Evolutionary conservation across 1,284 basidiomycete genomes (phyloP).

Genomic region (Papiliotrema laurentii): DNA sequence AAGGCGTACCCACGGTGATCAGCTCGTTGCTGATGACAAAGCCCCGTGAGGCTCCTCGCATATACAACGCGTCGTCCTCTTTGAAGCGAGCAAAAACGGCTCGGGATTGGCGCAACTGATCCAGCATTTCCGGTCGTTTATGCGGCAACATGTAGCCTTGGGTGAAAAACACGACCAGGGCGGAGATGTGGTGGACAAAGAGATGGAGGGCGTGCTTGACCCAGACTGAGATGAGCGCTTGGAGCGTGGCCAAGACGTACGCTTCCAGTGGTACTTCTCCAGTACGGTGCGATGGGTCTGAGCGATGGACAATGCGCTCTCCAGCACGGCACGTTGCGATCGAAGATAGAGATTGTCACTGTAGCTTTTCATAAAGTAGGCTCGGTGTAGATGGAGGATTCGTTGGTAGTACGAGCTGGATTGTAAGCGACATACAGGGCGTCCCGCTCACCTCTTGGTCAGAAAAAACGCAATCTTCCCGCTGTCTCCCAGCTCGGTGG

Average conservation of each 20-base stretch:
- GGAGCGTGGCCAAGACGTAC: not conserved
- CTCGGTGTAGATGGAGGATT: conserved; percentile 7
- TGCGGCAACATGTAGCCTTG: not conserved
- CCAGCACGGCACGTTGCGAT: not conserved
- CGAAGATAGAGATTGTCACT: not conserved
- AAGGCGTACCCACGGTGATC: too few relatives aligned
- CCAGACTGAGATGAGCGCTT: not conserved
- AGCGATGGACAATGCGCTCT: not conserved
- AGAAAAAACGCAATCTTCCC: not conserved
- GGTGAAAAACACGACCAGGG: conserved; percentile 5
- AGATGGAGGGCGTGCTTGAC: conserved; percentile 2
- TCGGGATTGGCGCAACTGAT: not conserved
- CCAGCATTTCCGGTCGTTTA: not conserved
- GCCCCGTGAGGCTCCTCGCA: too few relatives aligned
- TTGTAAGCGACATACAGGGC: not conserved
- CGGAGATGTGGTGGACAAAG: conserved; percentile 9
- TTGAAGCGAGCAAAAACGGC: not conserved
- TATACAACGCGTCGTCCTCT: too few relatives aligned
- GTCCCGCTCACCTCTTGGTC: not conserved
- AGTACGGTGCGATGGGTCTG: not conserved
- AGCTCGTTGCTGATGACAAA: too few relatives aligned
- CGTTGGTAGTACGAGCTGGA: conserved; percentile 7
- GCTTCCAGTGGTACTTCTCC: not conserved
- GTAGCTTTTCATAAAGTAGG: conserved; percentile 2
- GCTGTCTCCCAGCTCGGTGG: not conserved